Base-by-base conservation (phyloP, 306 rosid genomes). In the Alnus glutinosa region DNA sequence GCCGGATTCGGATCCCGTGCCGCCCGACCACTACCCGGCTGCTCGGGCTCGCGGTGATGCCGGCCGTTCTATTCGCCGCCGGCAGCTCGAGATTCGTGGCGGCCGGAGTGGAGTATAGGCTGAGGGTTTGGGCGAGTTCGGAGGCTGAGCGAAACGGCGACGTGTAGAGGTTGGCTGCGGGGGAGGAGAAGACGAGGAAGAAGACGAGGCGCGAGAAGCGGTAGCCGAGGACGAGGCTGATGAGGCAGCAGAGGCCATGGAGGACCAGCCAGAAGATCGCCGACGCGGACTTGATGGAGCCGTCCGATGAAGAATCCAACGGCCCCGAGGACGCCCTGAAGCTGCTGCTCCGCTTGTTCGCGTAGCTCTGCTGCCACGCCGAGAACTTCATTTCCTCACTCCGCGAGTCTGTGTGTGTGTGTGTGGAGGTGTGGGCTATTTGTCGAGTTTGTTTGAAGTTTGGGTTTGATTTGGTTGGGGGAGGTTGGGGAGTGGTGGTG, bases 1-100 rank as follows among this genome's bases (percentile, higher is more conserved):
- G 93, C 75, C 98, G 87, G 86, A 96, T 89, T 80, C 99, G 98
- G 94, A 96, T 96, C 91, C 99, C 99, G 67, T 96, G 99, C 71
- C 99, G 85, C 19, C 99, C 99, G 18, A 96, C 99, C 28, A 96
- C 90, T 7, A 96, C 99, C 32, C 99, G 86, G 80, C 99, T 91
- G 46, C 77, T 71, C 76, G 81, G 78, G 78, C 79, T 77, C 8
- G 80, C 77, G 9, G 77, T 9, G 15, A 78, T 44, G 14, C 75
- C 52, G 49, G 82, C 10, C n/a, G 89, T 90, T 48, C 78, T 66
- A 81, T 91, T 91, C 7, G 72, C 80, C 32, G 84, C 82, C 36
- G 86, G 83, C 61, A 44, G 61, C 44, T 82, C 86, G 34, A 78
- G 18, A 39, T 75, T 78, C 9, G n/a, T 5, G 1, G 67, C 9